These are phyloP conservation scores for Thelephora aurantiotincta DNA, from an alignment of 768 basidiomycete genomes.

Conservation along the genomic window DNA sequence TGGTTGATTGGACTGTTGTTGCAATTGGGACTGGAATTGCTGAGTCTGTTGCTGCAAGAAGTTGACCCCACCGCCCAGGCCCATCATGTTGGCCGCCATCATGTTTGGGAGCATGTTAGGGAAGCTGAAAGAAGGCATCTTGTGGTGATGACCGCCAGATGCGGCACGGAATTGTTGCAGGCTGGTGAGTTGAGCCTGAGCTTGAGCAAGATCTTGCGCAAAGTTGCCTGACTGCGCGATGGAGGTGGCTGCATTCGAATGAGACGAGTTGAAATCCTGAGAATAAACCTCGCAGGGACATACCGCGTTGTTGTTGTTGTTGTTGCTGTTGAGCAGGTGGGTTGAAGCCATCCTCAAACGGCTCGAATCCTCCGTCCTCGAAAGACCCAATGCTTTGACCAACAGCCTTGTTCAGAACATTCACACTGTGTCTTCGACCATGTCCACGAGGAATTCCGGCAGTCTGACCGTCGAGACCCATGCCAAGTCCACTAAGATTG, in stretches of 20 bases:
- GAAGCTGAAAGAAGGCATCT: constrained; percentile 96
- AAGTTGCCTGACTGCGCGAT: constrained; percentile 27
- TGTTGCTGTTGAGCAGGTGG: constrained; percentile 52
- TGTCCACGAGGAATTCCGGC: constrained; percentile 68
- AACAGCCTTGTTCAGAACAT: constrained; percentile 68
- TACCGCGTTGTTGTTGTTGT: constrained; percentile 38
- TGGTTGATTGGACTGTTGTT: constrained; percentile 83
- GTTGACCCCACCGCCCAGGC: constrained; percentile 69
- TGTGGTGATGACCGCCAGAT: constrained; percentile 86
- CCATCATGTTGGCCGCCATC: constrained; percentile 97
- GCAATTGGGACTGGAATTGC: constrained; percentile 90
- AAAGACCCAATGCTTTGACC: constrained; percentile 36
- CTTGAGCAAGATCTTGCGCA: constrained; percentile 83
- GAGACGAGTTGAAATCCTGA: too few species aligned
- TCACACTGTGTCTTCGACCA: constrained; percentile 82
- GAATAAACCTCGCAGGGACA: constrained; percentile 11
- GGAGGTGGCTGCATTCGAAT: too few species aligned
- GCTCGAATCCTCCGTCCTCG: constrained; percentile 32
- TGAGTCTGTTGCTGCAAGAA: constrained; percentile 87
- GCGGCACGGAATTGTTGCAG: constrained; percentile 95
- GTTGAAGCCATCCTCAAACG: constrained; percentile 72
- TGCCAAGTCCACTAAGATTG: constrained; percentile 32
- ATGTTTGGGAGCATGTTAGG: constrained; percentile 97
- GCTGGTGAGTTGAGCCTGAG: constrained; percentile 92
- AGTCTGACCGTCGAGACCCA: constrained; percentile 46